These are phyloP conservation scores for Fraxinus sp. DNA, from an alignment of 305 asterid genomes.

Conservation along the genomic window DNA sequence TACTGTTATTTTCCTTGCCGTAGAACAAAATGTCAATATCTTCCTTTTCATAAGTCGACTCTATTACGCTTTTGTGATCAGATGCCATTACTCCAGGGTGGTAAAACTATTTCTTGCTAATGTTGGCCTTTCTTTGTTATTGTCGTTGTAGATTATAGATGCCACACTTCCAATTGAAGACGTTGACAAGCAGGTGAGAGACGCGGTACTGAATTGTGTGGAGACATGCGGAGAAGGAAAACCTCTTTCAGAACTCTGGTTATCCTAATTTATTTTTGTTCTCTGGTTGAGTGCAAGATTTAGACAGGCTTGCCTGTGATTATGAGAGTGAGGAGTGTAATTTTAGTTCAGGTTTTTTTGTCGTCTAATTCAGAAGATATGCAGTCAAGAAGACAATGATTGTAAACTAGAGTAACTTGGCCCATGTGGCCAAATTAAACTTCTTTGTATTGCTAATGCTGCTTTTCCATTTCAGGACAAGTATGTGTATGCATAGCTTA, in stretches of 20 bases:
- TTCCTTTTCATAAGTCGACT: not conserved
- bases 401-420: not conserved
- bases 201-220: constrained; percentile 21
- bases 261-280: not conserved
- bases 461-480: not conserved
- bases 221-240: constrained; percentile 34
- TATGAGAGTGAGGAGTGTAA: not conserved
- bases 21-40: not conserved
- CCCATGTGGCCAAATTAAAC: not conserved
- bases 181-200: constrained; percentile 37
- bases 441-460: not conserved
- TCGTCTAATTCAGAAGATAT: not conserved
- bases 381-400: not conserved
- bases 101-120: not conserved
- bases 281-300: not conserved
- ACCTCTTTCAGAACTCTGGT: constrained; percentile 38
- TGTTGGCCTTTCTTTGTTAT: not conserved
- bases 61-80: not conserved
- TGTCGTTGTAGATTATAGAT: constrained; percentile 36
- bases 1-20: not conserved
- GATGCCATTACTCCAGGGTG: not conserved
- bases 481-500: not conserved
- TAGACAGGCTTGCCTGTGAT: not conserved
- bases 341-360: not conserved
- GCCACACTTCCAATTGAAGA: constrained; percentile 46